Conservation (phyloP, 2,329 filamentous ascomycete species). For the Mariannaea elegans region DNA sequence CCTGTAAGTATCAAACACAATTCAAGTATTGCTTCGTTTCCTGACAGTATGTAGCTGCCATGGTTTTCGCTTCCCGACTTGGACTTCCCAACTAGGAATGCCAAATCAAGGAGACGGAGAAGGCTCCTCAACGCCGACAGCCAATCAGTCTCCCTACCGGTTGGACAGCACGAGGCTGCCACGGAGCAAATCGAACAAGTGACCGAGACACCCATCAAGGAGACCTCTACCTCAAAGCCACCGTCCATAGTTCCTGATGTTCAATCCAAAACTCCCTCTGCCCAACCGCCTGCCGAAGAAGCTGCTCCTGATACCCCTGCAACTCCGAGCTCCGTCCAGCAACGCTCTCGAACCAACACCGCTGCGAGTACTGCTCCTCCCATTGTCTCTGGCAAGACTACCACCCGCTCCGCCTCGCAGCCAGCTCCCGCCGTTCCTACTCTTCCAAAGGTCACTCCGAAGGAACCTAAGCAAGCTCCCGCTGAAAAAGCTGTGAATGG, state of each 20-base stretch:
- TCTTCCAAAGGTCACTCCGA: conserved; percentile 51
- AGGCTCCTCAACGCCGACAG: conserved; percentile 50
- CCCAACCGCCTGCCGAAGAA: conserved; percentile 43
- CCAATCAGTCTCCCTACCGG: conserved; percentile 53
- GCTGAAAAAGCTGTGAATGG: conserved; percentile 39
- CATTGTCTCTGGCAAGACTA: conserved; percentile 40
- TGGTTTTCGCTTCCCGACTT: conserved; percentile 64
- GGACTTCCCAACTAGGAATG: conserved; percentile 56
- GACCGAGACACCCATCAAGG: conserved; percentile 26
- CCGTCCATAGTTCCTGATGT: conserved; percentile 29
- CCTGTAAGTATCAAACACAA: conserved; percentile 52
- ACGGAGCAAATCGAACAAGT: conserved; percentile 37
- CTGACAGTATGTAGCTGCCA: conserved; percentile 56
- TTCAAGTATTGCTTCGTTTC: neutral
- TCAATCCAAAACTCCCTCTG: conserved; percentile 28
- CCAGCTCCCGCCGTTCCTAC: conserved; percentile 58
- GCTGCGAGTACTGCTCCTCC: conserved; percentile 30
- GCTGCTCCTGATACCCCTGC: conserved; percentile 46
- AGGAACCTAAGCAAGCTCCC: conserved; percentile 40
- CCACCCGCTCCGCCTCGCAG: conserved; percentile 46
- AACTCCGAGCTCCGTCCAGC: conserved; percentile 42
- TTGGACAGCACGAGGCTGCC: conserved; percentile 48
- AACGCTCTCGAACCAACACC: conserved; percentile 38
- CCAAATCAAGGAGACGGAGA: conserved; percentile 53
- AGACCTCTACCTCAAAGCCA: conserved; percentile 22